Base-by-base conservation (phyloP, 371 early-diverging fungal genomes). In the Coemansia sp. region DNA sequence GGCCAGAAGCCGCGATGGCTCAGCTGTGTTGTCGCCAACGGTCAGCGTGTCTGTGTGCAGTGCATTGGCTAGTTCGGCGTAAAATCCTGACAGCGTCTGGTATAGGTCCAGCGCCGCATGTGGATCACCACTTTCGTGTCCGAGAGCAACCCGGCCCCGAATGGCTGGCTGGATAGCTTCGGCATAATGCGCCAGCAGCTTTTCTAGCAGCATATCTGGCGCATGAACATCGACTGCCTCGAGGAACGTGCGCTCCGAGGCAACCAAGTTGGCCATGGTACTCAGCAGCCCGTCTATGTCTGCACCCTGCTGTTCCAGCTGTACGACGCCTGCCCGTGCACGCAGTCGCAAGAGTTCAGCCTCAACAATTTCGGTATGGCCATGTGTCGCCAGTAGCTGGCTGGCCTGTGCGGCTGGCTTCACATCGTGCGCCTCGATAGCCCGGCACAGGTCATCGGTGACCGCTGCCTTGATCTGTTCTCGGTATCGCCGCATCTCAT, bases 1-100 rank as follows among this genome's bases (percentile, higher is more conserved):
- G 24, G 24, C 24, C 24, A 24, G 24, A 24, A 24, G 24, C 24
- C 24, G 24, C 24, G 42, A 40, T 40, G 42, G 12, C n/a, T 40
- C 42, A 55, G 62, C 50, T 51, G 32, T 24, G 24, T 24, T 24
- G 24, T 24, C 69, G 1, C 72, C 72, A 29, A 71, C 72, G 39
- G 68, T 62, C 11, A 72, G 60, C 14, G 60, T 34, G 48, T 55
- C 42, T 3, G 57, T 40, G 6, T 48, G 42, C 2, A 39, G 32
- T 33, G n/a, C 42, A 40, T 10, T 24, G 24, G 18, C 46, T 7
- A 55, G 12, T 0, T 57, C 53, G 29, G 38, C 39, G 32, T 51
- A 64, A 39, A 60, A 53, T 7, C 55, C 48, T 14, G 32, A 43
- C 34, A 72, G 56, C 0, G 43, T 14, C 7, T 60, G 64, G 40